phyloP scores from a whole-genome alignment of 805 yeast genomes.

The Saturnispora diversa region DNA sequence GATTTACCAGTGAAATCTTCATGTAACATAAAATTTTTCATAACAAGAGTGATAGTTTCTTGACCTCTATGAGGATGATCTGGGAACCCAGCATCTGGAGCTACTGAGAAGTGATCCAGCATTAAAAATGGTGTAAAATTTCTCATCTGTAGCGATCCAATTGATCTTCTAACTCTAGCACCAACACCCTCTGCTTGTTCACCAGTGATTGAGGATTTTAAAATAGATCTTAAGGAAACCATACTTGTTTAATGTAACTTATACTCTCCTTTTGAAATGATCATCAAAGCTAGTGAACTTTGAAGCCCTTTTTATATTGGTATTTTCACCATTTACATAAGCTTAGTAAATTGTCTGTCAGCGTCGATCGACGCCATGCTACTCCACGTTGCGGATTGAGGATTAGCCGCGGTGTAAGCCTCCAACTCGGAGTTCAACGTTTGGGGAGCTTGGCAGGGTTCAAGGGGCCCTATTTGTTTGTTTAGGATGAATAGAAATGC shows the following conservation, averaged over 20 bases:
- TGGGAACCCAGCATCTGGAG: slow-evolving; percentile 67
- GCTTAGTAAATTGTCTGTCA: background rate
- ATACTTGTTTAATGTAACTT: slow-evolving; percentile 11
- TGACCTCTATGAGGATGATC: slow-evolving; percentile 81
- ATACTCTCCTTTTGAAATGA: too few relatives aligned
- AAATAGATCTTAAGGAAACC: slow-evolving; percentile 38
- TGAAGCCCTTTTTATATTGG: too few relatives aligned
- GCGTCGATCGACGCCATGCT: slow-evolving; percentile 1
- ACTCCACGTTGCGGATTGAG: too few relatives aligned
- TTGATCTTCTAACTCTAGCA: slow-evolving; percentile 75
- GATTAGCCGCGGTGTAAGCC: slow-evolving; percentile 7
- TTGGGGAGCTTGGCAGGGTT: background rate
- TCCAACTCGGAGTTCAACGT: background rate
- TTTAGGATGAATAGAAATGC: too few relatives aligned
- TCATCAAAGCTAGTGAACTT: too few relatives aligned
- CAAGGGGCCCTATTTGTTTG: background rate
- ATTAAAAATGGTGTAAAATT: slow-evolving; percentile 76
- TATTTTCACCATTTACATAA: background rate
- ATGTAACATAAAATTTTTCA: slow-evolving; percentile 64
- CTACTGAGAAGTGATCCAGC: slow-evolving; percentile 68
- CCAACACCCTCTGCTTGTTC: slow-evolving; percentile 84
- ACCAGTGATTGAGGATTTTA: slow-evolving; percentile 46
- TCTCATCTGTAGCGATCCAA: slow-evolving; percentile 60
- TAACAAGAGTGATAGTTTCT: slow-evolving; percentile 66
- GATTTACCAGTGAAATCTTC: slow-evolving; percentile 83